Conservation (phyloP, 2,329 filamentous ascomycete genomes). For the Diaporthe caulivora region DNA sequence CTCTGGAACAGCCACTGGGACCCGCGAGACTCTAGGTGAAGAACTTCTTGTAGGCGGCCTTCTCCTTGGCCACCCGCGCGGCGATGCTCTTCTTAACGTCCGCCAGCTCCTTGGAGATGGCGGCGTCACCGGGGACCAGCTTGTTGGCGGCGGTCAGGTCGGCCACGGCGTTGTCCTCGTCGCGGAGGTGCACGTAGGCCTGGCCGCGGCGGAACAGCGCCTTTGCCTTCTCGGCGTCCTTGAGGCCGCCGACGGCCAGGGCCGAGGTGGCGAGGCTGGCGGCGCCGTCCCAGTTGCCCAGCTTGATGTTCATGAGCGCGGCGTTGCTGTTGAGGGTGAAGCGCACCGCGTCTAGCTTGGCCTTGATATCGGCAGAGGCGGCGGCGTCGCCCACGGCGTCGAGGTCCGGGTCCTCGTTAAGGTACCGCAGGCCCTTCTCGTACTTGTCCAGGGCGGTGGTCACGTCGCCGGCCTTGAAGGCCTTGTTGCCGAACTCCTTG, state of each 20-base stretch:
- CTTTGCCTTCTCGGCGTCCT: conserved; percentile 87
- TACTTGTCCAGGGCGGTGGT: conserved; percentile 87
- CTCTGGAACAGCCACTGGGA: conserved; percentile 11
- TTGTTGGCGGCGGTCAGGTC: conserved; percentile 82
- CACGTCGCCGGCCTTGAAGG: conserved; percentile 85
- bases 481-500: conserved; percentile 92
- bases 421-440: conserved; percentile 90
- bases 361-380: conserved; percentile 70
- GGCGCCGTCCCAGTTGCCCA: conserved; percentile 77
- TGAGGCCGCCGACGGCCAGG: conserved; percentile 73
- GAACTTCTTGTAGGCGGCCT: conserved; percentile 92
- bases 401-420: conserved; percentile 84
- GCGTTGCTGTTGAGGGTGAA: conserved; percentile 91
- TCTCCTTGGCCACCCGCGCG: conserved; percentile 86
- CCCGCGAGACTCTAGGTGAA: conserved; percentile 66
- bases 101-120: conserved; percentile 79
- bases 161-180: conserved; percentile 83
- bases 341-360: conserved; percentile 78
- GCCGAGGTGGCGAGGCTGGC: conserved; percentile 79
- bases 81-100: conserved; percentile 82
- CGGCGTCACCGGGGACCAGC: conserved; percentile 80
- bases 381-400: conserved; percentile 56
- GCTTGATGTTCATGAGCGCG: conserved; percentile 87
- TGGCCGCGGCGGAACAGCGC: conserved; percentile 86
- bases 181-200: conserved; percentile 81